Conservation (phyloP, 306 rosid genomes). For the Cucurbita argyrosperma region DNA sequence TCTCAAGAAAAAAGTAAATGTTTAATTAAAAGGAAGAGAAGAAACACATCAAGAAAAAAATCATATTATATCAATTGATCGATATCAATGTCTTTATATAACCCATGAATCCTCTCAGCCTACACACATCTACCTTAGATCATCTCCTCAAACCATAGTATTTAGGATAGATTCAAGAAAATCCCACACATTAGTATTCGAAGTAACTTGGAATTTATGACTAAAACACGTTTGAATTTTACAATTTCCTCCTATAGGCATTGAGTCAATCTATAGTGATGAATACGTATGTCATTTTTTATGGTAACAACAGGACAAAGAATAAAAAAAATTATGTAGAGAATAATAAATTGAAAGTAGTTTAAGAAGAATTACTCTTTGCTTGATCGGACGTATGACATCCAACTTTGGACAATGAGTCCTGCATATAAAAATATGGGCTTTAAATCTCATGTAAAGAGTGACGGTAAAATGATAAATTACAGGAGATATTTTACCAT, state of each 20-base stretch:
- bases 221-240: background rate
- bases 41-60: background rate
- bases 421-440: background rate
- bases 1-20: background rate
- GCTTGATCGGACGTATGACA: background rate
- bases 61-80: too few species aligned
- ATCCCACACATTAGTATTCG: background rate
- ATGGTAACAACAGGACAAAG: background rate
- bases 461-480: background rate
- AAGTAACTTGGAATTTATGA: background rate
- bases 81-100: background rate
- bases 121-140: background rate
- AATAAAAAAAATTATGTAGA: background rate
- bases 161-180: background rate
- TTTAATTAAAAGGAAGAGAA: background rate
- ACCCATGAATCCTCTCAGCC: background rate
- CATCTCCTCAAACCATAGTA: background rate
- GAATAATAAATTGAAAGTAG: background rate
- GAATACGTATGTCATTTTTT: background rate
- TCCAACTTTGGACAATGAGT: background rate
- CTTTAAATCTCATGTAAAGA: background rate
- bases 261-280: background rate
- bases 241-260: background rate
- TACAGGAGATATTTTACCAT: too few species aligned
- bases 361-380: slow-evolving; percentile 1